Evolutionary conservation across 345 rosid species (phyloP).

Genomic region (Firmiana major): DNA sequence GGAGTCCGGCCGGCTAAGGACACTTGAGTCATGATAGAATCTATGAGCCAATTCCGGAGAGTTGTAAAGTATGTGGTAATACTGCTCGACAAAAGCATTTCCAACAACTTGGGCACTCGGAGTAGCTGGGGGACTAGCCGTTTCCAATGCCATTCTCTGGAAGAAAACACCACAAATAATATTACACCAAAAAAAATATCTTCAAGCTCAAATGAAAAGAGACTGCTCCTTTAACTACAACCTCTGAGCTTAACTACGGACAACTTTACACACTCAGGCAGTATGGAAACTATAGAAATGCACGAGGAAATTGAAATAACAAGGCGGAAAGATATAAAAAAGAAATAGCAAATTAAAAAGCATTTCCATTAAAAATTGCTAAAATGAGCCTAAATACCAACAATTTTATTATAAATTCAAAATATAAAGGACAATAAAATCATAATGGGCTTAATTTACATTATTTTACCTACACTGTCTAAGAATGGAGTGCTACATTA

Average conservation of each 20-base stretch:
- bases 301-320: not conserved
- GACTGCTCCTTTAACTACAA: not conserved
- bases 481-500: not conserved
- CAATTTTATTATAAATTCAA: not conserved
- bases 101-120: conserved; percentile 63
- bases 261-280: not conserved
- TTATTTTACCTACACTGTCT: not conserved
- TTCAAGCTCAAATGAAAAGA: not conserved
- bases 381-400: not conserved
- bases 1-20: conserved; percentile 59
- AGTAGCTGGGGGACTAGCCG: conserved; percentile 18
- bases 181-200: not conserved
- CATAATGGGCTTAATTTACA: not conserved
- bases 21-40: conserved; percentile 74
- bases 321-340: not conserved
- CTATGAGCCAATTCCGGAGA: conserved; percentile 63
- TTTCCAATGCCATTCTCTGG: conserved; percentile 29
- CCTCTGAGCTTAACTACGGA: not conserved
- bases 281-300: not conserved
- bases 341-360: not conserved
- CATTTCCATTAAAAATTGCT: not conserved
- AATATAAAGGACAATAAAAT: not conserved
- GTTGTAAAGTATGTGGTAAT: conserved; percentile 65
- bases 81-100: conserved; percentile 72
- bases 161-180: conserved; percentile 5